A percentile compares a stretch with the other conserved stretches of the same genome.
Conservation (phyloP, 2,329 filamentous ascomycete genomes). For the Chrysosporium queenslandicum region DNA sequence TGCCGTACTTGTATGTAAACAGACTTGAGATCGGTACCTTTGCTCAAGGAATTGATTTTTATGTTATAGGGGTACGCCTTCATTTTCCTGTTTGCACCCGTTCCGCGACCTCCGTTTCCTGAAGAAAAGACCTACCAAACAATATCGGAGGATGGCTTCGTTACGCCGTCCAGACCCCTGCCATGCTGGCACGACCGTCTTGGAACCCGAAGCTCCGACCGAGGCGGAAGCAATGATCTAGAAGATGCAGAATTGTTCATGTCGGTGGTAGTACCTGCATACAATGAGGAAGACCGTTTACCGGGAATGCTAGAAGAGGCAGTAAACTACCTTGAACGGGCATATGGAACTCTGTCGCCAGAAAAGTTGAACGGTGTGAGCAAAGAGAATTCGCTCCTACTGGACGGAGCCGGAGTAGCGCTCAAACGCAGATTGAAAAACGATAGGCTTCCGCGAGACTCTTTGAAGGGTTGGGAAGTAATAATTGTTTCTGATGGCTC, state of each 20-base stretch:
- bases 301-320: constrained; percentile 82
- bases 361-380: constrained; percentile 26
- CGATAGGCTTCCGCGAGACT: constrained; percentile 20
- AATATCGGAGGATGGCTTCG: constrained; percentile 54
- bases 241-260: constrained; percentile 72
- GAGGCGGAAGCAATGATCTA: constrained; percentile 42
- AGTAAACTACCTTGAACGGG: constrained; percentile 68
- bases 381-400: constrained; percentile 25
- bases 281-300: constrained; percentile 82
- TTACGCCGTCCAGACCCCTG: constrained; percentile 47
- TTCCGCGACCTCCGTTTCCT: constrained; percentile 60
- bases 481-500: constrained; percentile 85
- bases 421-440: constrained; percentile 21
- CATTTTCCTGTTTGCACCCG: constrained; percentile 67
- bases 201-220: constrained; percentile 47
- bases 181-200: constrained; percentile 83
- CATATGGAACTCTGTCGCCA: constrained; percentile 50
- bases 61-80: constrained; percentile 33
- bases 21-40: background rate
- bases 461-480: constrained; percentile 71
- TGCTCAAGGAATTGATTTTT: background rate
- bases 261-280: constrained; percentile 87
- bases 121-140: constrained; percentile 83
- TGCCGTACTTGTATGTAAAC: constrained; percentile 28
- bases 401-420: constrained; percentile 18